A percentile compares a stretch with the other conserved stretches of the same genome.
These are phyloP conservation scores for Geotrichum reessii DNA, from an alignment of 1,139 yeast species.

Conservation along the genomic window DNA sequence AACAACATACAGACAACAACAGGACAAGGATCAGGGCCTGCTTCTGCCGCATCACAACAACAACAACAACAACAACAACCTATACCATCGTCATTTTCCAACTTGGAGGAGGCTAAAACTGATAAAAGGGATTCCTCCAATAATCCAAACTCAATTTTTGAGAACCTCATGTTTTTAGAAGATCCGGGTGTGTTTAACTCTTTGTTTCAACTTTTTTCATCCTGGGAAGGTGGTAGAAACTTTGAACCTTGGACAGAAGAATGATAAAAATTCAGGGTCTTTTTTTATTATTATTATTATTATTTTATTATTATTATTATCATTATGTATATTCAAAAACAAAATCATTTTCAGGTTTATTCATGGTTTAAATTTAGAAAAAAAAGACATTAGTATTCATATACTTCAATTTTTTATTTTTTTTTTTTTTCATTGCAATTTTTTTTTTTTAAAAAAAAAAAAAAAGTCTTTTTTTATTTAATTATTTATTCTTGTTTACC, in stretches of 20 bases:
- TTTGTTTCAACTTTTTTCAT: not conserved
- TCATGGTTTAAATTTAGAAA: too few species aligned
- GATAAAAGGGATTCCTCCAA: not conserved
- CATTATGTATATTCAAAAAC: too few species aligned
- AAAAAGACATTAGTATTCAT: too few species aligned
- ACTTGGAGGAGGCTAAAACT: not conserved
- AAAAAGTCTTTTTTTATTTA: not conserved
- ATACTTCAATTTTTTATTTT: too few species aligned
- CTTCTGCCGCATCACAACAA: not conserved
- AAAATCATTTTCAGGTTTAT: too few species aligned
- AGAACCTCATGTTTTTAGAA: constrained; percentile 4
- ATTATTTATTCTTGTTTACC: not conserved
- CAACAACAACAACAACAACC: too few species aligned
- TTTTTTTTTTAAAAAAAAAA: too few species aligned
- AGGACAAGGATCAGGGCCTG: not conserved
- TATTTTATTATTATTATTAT: too few species aligned
- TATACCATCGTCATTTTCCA: too few species aligned
- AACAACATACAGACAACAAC: not conserved
- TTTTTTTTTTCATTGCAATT: too few species aligned
- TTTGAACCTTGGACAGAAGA: not conserved
- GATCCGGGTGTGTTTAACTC: constrained; percentile 8
- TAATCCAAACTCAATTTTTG: not conserved
- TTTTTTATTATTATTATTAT: too few species aligned
- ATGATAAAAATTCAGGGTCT: too few species aligned
- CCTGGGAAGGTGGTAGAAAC: not conserved